Evolutionary conservation across 1,284 basidiomycete genomes (phyloP).

Genomic region (Exobasidium rhododendri): DNA sequence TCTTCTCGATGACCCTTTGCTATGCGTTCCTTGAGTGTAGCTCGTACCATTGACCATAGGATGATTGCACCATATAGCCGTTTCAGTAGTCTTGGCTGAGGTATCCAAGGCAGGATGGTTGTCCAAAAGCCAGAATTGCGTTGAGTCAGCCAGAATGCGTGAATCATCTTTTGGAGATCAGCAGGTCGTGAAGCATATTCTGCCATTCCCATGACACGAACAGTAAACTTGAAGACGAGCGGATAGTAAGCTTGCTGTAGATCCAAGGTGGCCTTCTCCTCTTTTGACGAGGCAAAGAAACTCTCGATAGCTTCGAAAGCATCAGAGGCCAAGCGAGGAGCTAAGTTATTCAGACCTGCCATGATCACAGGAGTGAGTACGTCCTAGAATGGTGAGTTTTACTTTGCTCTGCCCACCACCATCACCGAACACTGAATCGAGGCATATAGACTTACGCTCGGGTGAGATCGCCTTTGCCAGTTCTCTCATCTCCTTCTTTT

Average conservation of each 20-base stretch:
- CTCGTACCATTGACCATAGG: constrained; percentile 20
- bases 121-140: constrained; percentile 20
- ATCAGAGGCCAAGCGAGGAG: constrained; percentile 10
- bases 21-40: constrained; percentile 14
- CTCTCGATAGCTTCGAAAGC: constrained; percentile 16
- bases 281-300: constrained; percentile 11
- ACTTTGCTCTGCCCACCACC: background rate
- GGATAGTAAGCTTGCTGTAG: constrained; percentile 21
- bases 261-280: constrained; percentile 4
- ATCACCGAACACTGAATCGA: background rate
- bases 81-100: constrained; percentile 17
- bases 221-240: constrained; percentile 21
- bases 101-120: constrained; percentile 20
- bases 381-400: background rate
- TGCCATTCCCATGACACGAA: constrained; percentile 22
- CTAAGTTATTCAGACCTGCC: constrained; percentile 14
- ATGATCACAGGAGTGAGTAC: no score
- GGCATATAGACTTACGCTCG: constrained; percentile 1
- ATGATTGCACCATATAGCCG: constrained; percentile 16
- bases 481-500: constrained; percentile 30
- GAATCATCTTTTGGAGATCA: constrained; percentile 1
- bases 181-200: constrained; percentile 17
- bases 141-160: constrained; percentile 22
- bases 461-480: constrained; percentile 18
- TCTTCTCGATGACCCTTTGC: constrained; percentile 15